Evolutionary conservation across 768 basidiomycete genomes (phyloP).

Genomic region (Psilocybe cyanescens): DNA sequence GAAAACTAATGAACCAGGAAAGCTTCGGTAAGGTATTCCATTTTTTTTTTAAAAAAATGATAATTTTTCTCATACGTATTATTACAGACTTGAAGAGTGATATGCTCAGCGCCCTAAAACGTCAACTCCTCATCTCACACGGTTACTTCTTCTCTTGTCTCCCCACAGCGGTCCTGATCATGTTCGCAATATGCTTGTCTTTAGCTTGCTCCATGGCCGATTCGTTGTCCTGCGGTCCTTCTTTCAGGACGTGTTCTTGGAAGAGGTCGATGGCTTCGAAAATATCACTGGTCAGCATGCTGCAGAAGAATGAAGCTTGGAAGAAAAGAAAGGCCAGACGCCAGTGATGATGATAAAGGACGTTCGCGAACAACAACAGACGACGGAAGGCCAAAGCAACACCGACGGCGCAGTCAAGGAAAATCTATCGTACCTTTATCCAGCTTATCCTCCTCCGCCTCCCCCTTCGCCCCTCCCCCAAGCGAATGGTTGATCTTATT

Average conservation of each 20-base stretch:
- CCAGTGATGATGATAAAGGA: too few species aligned
- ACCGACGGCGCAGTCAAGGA: too few species aligned
- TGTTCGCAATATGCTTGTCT: constrained; percentile 35
- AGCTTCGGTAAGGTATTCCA: too few species aligned
- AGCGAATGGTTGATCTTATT: constrained; percentile 21
- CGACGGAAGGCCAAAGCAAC: too few species aligned
- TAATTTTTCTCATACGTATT: too few species aligned
- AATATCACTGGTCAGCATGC: neutral
- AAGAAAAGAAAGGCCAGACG: too few species aligned
- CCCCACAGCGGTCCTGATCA: constrained; percentile 26
- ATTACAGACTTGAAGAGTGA: too few species aligned
- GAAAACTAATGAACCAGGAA: too few species aligned
- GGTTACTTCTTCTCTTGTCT: constrained; percentile 14
- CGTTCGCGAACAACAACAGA: too few species aligned
- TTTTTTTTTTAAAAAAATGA: too few species aligned
- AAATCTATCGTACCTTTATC: constrained; percentile 23
- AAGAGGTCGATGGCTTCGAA: constrained; percentile 27
- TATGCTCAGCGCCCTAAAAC: too few species aligned
- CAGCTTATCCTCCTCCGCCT: constrained; percentile 20
- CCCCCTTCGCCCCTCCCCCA: constrained; percentile 23
- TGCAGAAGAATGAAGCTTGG: neutral
- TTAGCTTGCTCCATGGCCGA: constrained; percentile 38
- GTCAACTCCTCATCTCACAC: neutral
- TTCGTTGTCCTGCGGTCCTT: constrained; percentile 38
- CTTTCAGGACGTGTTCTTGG: constrained; percentile 29